Percentiles rank a stretch among this genome's conserved stretches.
Evolutionary conservation across 2,329 filamentous ascomycete species (phyloP).

Genomic region (Keithomyces neogunnii): DNA sequence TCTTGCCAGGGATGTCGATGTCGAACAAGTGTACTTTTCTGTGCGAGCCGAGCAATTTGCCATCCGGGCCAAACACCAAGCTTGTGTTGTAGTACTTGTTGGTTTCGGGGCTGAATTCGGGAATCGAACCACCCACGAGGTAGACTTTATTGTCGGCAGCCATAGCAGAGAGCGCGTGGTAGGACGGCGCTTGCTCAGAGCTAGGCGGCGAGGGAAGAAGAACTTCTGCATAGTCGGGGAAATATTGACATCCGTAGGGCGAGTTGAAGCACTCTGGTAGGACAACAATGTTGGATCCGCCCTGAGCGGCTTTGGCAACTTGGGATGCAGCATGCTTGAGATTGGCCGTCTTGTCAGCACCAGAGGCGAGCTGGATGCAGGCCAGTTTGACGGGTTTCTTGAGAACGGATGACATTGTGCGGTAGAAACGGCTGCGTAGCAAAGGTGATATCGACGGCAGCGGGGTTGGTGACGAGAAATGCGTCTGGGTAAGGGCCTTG

Average conservation of each 20-base stretch:
- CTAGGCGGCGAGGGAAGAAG: slow-evolving; percentile 70
- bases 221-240: slow-evolving; percentile 84
- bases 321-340: slow-evolving; percentile 72
- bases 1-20: slow-evolving; percentile 93
- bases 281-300: slow-evolving; percentile 78
- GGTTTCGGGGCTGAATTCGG: slow-evolving; percentile 56
- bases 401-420: slow-evolving; percentile 43
- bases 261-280: slow-evolving; percentile 99
- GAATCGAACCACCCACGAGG: slow-evolving; percentile 86
- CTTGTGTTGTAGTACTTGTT: slow-evolving; percentile 83
- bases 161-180: slow-evolving; percentile 72
- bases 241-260: slow-evolving; percentile 85
- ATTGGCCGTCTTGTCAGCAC: slow-evolving; percentile 77
- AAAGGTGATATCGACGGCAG: background rate
- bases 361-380: slow-evolving; percentile 72
- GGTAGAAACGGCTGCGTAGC: slow-evolving; percentile 12
- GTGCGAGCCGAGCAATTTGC: slow-evolving; percentile 76
- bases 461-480: slow-evolving; percentile 6
- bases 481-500: slow-evolving; percentile 6
- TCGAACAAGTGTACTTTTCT: slow-evolving; percentile 96
- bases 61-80: slow-evolving; percentile 70
- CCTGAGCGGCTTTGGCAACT: slow-evolving; percentile 69
- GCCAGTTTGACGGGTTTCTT: slow-evolving; percentile 73
- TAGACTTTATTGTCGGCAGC: slow-evolving; percentile 73
- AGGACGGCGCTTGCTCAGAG: slow-evolving; percentile 66